phyloP scores from a whole-genome alignment of 2,329 filamentous ascomycete genomes.

The Nothophaeocryptopus gaeumannii region DNA sequence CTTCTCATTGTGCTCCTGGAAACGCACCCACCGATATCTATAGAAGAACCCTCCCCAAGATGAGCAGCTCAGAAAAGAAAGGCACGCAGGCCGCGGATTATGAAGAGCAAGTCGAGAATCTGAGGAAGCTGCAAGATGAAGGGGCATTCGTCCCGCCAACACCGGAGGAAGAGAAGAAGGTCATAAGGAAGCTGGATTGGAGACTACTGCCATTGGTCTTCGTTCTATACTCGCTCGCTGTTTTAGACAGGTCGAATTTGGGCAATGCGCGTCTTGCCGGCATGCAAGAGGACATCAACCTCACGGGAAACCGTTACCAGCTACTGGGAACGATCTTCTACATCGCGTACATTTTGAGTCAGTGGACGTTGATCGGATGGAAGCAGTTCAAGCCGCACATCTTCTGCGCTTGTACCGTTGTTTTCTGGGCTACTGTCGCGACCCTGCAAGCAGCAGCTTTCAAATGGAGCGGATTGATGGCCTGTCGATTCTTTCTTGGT shows the following conservation, averaged over 20 bases:
- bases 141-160: slow-evolving; percentile 24
- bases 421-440: slow-evolving; percentile 48
- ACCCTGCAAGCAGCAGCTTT: slow-evolving; percentile 46
- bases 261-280: slow-evolving; percentile 45
- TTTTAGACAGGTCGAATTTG: slow-evolving; percentile 34
- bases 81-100: slow-evolving; percentile 16
- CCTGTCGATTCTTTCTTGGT: slow-evolving; percentile 49
- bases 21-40: too few species aligned
- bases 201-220: slow-evolving; percentile 34
- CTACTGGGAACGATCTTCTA: slow-evolving; percentile 56
- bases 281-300: slow-evolving; percentile 45
- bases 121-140: slow-evolving; percentile 14
- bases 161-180: slow-evolving; percentile 26
- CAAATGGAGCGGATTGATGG: slow-evolving; percentile 50
- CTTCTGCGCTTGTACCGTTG: slow-evolving; percentile 44
- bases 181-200: slow-evolving; percentile 35
- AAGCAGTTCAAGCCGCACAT: slow-evolving; percentile 35
- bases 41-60: not conserved
- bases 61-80: slow-evolving; percentile 10
- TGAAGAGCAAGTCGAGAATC: slow-evolving; percentile 12
- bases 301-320: slow-evolving; percentile 48
- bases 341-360: slow-evolving; percentile 43
- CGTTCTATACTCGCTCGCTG: slow-evolving; percentile 32
- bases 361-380: slow-evolving; percentile 48
- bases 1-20: too few species aligned